phyloP scores from a whole-genome alignment of 805 yeast genomes.

The Ogataea thermomethanolica region DNA sequence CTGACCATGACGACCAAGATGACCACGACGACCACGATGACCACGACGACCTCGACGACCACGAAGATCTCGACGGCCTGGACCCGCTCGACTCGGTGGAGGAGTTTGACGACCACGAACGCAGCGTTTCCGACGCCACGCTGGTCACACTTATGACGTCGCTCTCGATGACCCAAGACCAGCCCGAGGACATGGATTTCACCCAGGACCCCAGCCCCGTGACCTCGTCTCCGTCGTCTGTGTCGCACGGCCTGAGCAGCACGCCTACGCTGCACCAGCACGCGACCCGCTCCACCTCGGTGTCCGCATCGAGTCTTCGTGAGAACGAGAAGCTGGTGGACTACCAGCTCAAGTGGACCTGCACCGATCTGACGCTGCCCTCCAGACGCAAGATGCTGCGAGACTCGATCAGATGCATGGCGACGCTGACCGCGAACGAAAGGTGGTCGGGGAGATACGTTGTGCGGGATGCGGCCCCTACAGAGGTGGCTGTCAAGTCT shows the following conservation, averaged over 20 bases:
- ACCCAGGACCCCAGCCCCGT: slow-evolving; percentile 10
- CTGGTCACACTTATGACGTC: not conserved
- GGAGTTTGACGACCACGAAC: slow-evolving; percentile 14
- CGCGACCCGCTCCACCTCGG: slow-evolving; percentile 14
- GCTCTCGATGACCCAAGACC: slow-evolving; percentile 21
- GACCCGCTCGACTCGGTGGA: not conserved
- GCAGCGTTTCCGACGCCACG: not conserved
- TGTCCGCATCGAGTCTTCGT: slow-evolving; percentile 3
- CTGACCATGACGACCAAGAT: slow-evolving; percentile 23
- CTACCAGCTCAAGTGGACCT: slow-evolving; percentile 8
- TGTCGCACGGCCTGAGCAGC: slow-evolving; percentile 4
- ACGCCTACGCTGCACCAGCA: slow-evolving; percentile 4
- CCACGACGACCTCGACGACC: slow-evolving; percentile 25
- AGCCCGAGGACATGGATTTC: slow-evolving; percentile 3
- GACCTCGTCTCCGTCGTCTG: slow-evolving; percentile 11
- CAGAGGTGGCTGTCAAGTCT: slow-evolving; percentile 6
- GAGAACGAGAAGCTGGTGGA: not conserved
- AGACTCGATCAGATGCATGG: slow-evolving; percentile 35
- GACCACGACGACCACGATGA: slow-evolving; percentile 19
- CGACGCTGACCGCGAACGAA: slow-evolving; percentile 31
- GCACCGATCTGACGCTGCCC: slow-evolving; percentile 14
- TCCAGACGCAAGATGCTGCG: slow-evolving; percentile 27
- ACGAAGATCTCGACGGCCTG: slow-evolving; percentile 26
- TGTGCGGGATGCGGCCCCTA: slow-evolving; percentile 23
- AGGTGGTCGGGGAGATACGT: slow-evolving; percentile 33